Conservation (phyloP, 176 grass and related monocot genomes). For the Bromus sterilis region DNA sequence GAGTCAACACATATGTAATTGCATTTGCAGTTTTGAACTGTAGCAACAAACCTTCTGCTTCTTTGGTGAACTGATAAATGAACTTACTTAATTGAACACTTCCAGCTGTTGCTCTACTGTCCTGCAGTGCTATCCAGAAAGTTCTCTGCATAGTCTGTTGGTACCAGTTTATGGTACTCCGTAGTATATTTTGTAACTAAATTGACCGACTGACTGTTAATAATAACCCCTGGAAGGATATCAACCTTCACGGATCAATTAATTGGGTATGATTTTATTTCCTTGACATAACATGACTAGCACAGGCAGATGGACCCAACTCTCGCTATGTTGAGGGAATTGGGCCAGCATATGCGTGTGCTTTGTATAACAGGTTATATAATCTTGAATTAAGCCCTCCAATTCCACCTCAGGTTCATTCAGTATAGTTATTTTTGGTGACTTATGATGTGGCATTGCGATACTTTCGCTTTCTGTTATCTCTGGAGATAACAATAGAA, state of each 20-base stretch:
- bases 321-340: background rate
- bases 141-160: background rate
- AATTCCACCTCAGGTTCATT: background rate
- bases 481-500: background rate
- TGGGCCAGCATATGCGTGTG: background rate
- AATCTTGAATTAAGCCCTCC: background rate
- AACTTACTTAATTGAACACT: conserved; percentile 1
- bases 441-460: background rate
- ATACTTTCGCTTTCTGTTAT: background rate
- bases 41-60: background rate
- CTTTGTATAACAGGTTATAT: background rate
- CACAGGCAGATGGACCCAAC: background rate
- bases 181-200: background rate
- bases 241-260: background rate
- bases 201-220: background rate
- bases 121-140: background rate
- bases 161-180: background rate
- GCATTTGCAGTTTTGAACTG: background rate
- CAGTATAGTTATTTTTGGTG: background rate
- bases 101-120: background rate
- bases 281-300: background rate
- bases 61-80: background rate
- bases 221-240: background rate
- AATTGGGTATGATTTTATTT: background rate
- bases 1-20: background rate